These are phyloP conservation scores for Phytophthora foliorum DNA, from an alignment of 352 stramenopile species.

Conservation along the genomic window DNA sequence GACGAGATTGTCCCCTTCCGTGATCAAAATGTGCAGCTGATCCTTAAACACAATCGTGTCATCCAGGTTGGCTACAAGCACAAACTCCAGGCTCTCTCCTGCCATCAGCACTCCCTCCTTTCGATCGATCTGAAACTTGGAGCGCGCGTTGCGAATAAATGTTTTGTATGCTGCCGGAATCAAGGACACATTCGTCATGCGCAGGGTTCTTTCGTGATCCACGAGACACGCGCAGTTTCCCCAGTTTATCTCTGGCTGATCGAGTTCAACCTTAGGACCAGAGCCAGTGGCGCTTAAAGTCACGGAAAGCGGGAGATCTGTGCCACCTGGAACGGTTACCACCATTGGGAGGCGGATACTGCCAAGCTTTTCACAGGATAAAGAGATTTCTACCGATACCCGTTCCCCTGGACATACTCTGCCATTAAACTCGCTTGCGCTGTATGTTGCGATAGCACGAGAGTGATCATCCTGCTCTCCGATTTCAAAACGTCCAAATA, in stretches of 20 bases:
- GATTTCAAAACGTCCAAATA: conserved; percentile 92
- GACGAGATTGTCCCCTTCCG: conserved; percentile 92
- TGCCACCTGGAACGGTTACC: conserved; percentile 87
- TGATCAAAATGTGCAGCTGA: conserved; percentile 94
- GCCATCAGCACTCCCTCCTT: conserved; percentile 90
- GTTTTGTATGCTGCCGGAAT: conserved; percentile 94
- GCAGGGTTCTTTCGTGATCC: conserved; percentile 76
- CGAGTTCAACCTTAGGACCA: conserved; percentile 89
- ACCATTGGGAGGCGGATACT: conserved; percentile 92
- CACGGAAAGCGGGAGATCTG: conserved; percentile 90
- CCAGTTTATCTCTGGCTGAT: conserved; percentile 89
- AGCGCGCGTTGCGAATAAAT: conserved; percentile 93
- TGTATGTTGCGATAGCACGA: conserved; percentile 85
- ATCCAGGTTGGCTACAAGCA: conserved; percentile 93
- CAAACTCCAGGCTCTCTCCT: conserved; percentile 74
- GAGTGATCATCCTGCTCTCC: conserved; percentile 92
- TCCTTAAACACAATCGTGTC: conserved; percentile 94
- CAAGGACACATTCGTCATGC: conserved; percentile 90
- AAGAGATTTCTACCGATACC: conserved; percentile 79
- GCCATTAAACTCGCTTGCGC: conserved; percentile 63
- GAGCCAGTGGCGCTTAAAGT: conserved; percentile 86
- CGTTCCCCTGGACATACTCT: conserved; percentile 69
- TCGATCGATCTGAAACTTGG: conserved; percentile 93
- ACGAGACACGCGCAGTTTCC: conserved; percentile 92
- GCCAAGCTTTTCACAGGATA: conserved; percentile 92